Evolutionary conservation across 2,329 filamentous ascomycete species (phyloP), one percentile per base, ranked within the genome.

Genomic region (Fusarium torreyae): DNA sequence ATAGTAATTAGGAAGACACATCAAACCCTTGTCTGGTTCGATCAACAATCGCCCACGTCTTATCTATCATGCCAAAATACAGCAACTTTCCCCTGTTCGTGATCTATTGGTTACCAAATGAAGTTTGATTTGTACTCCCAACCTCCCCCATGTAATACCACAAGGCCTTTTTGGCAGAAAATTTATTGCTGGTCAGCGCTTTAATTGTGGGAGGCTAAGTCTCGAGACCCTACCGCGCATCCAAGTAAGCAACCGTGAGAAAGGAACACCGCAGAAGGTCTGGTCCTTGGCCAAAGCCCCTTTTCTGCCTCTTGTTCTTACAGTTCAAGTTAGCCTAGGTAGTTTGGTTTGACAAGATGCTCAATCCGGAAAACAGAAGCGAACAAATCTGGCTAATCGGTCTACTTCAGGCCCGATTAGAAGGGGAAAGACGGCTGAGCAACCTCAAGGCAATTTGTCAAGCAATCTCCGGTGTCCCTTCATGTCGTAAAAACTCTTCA

Each of bases 291-390:
- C 43, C 46, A 59, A 63, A 39, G 43, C 46, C 46, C 57, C 50
- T 43, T 50, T 71, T 45, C 54, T 68, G 33, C 59, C 58, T 46
- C 36, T 54, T 48, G 22, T 45, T 59, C 52, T 45, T 63, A 52
- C 51, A 43, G 26, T 58, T 39, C 38, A 36, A 44, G 56, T 36
- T 70, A 57, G 49, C 48, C 44, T 63, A 43, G n/a, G 49, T 40
- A 26, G 31, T 52, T 55, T 46, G 63, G 73, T 73, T 62, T 64
- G 55, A 75, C 73, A 70, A 72, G 34, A 44, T 50, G 31, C 80
- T 75, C 55, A 57, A 81, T 79, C 46, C 46, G 79, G 80, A 78
- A 82, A 77, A 73, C 66, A 65, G 77, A 82, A 82, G 81, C 81
- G 81, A 82, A 78, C 72, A 71, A 73, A 78, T 77, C 50, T 72